Base-by-base conservation (phyloP, 352 stramenopile genomes). In the Peronosclerospora sorghi region DNA sequence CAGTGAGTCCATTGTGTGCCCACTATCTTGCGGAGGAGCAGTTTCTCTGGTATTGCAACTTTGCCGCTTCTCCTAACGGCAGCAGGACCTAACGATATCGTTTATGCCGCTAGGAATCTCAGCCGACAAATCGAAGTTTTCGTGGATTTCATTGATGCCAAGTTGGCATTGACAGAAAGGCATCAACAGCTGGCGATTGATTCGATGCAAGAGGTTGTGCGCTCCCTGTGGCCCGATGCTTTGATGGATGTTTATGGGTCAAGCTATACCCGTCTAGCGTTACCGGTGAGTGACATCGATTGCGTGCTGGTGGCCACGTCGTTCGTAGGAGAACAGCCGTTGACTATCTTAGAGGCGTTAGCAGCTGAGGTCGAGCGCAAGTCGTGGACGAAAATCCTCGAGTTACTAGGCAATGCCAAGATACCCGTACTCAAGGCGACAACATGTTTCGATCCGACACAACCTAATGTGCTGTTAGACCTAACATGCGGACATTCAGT, bases 381-480 rank as follows among this genome's bases (percentile, higher is more conserved):
- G 28, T 21, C 59, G 1, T 95, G 83, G 77, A 73, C 62, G 5
- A 76, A 77, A 42, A 78, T 78, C 18, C 84, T 98, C 12, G 96
- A 98, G 42, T 58, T 97, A 19, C 91, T 98, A 24, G 80, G 86
- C 44, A 74, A 83, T 40, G 96, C 95, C 24, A 91, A 95, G 49
- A 96, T 98, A 27, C 95, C 95, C 13, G 90, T 98, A 29, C 85
- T 98, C 39, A 98, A 98, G 59, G 83, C 98, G 30, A 71, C 76
- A 1, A 86, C 65, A 37, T 51, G 49, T 30, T 47, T 64, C 12
- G 35, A 56, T 4, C 48, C 46, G 10, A 59, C 56, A 12, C 53
- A 67, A 15, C 20, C 50, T 35, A 65, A 86, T 47, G 65, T 94
- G 9, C 59, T 81, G 29, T 59, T 98, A 17, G 95, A 98, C 60